phyloP scores from a whole-genome alignment of 2,329 filamentous ascomycete genomes.

The Cercospora brassicicola region DNA sequence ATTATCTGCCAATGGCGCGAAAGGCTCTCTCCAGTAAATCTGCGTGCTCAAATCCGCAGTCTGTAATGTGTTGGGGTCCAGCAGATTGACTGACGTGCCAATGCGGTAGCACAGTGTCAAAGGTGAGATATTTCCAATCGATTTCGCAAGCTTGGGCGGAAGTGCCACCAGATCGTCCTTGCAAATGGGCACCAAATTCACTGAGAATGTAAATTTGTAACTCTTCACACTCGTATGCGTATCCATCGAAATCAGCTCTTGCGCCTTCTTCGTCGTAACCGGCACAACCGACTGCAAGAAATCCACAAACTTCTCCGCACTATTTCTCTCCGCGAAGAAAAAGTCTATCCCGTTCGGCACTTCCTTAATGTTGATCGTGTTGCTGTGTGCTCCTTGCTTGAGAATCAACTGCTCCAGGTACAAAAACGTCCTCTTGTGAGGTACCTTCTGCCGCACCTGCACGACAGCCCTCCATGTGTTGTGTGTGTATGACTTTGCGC shows the following conservation, averaged over 20 bases:
- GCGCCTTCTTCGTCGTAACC: conserved; percentile 76
- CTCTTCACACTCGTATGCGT: conserved; percentile 85
- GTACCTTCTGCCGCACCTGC: conserved; percentile 94
- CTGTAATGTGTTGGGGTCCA: conserved; percentile 89
- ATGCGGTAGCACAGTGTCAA: conserved; percentile 83
- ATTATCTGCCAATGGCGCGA: conserved; percentile 78
- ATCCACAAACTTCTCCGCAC: conserved; percentile 89
- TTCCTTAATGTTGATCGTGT: conserved; percentile 98
- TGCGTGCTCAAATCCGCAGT: conserved; percentile 79
- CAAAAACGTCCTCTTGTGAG: conserved; percentile 84
- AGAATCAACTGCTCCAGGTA: conserved; percentile 92
- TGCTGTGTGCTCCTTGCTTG: conserved; percentile 85
- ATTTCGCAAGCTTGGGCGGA: conserved; percentile 83
- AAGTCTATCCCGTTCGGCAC: conserved; percentile 95
- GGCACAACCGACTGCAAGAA: conserved; percentile 82
- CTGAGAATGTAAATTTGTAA: conserved; percentile 92
- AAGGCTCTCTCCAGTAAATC: conserved; percentile 89
- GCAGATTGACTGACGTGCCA: conserved; percentile 82
- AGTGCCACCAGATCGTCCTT: conserved; percentile 96
- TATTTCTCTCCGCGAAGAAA: conserved; percentile 84
- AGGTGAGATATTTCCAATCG: conserved; percentile 83
- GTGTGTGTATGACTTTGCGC: conserved; percentile 91
- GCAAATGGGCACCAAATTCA: conserved; percentile 89
- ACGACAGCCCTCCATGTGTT: conserved; percentile 94
- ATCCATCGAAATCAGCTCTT: conserved; percentile 91